A percentile compares a stretch with the other conserved stretches of the same genome.
Evolutionary conservation across 805 yeast genomes (phyloP).

Genomic region (Candida loeiensis): DNA sequence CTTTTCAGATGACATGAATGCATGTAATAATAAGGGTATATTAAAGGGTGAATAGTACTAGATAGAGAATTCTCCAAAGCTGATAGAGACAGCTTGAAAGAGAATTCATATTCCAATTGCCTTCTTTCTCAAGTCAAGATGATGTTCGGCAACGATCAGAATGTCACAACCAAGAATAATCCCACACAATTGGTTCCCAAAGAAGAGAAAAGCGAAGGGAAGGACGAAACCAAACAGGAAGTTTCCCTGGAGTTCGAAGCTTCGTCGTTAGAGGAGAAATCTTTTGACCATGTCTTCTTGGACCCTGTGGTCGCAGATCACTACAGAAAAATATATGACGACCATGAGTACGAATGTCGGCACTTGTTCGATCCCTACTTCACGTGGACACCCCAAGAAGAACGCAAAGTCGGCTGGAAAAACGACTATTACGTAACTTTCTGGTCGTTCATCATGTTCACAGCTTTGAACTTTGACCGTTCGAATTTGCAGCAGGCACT

Average conservation of each 20-base stretch:
- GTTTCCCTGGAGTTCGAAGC: not conserved
- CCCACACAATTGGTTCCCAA: no score
- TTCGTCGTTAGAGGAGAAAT: not conserved
- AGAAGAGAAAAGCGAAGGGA: no score
- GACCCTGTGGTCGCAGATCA: slow-evolving; percentile 47
- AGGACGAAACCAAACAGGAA: not conserved
- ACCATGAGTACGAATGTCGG: slow-evolving; percentile 51
- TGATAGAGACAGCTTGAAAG: no score
- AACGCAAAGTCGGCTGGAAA: slow-evolving; percentile 17
- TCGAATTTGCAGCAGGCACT: slow-evolving; percentile 23
- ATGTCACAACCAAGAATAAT: no score
- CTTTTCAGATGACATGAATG: no score
- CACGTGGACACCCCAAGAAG: slow-evolving; percentile 26
- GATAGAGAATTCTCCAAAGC: no score
- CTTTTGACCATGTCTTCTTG: slow-evolving; percentile 10
- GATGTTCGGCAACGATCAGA: no score
- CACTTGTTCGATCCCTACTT: slow-evolving; percentile 55
- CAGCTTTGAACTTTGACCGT: slow-evolving; percentile 24
- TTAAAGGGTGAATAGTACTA: no score
- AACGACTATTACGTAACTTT: slow-evolving; percentile 22
- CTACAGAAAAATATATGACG: slow-evolving; percentile 45
- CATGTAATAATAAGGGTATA: no score
- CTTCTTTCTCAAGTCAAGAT: no score
- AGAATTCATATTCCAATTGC: no score
- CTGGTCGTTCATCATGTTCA: slow-evolving; percentile 22